phyloP scores from a whole-genome alignment of 257 asterid species.

The Solanum bulbocastanum region DNA sequence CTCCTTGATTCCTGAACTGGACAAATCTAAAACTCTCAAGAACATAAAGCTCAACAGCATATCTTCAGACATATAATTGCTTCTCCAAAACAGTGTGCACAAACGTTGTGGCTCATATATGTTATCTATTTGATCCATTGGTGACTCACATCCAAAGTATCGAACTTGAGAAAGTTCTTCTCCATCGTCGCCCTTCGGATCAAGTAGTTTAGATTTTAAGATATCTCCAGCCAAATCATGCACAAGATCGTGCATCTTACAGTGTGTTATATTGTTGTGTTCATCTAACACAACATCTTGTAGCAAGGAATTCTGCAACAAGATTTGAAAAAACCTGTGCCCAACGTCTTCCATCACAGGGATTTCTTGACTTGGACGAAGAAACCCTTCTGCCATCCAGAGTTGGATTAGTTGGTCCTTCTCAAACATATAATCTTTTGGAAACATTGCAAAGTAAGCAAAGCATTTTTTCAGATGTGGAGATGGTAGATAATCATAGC shows the following conservation, averaged over 20 bases:
- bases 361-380: background rate
- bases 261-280: background rate
- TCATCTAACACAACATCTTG: background rate
- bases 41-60: background rate
- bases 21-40: constrained; percentile 7
- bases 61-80: background rate
- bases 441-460: constrained; percentile 11
- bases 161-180: background rate
- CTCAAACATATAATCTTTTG: constrained; percentile 3
- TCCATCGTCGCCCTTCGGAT: background rate
- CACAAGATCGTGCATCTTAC: constrained; percentile 28
- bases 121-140: background rate
- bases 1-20: background rate
- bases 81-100: background rate
- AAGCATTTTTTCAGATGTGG: constrained; percentile 8
- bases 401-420: constrained; percentile 11
- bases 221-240: constrained; percentile 10
- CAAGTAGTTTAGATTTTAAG: background rate
- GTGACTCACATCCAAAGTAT: background rate
- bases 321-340: background rate
- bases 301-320: constrained; percentile 6
- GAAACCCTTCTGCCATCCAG: constrained; percentile 22
- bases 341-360: constrained; percentile 14
- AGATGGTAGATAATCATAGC: constrained; percentile 11
- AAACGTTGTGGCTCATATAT: background rate